Evolutionary conservation across 2,329 filamentous ascomycete genomes (phyloP).

Genomic region (Aspergillus alliaceus): DNA sequence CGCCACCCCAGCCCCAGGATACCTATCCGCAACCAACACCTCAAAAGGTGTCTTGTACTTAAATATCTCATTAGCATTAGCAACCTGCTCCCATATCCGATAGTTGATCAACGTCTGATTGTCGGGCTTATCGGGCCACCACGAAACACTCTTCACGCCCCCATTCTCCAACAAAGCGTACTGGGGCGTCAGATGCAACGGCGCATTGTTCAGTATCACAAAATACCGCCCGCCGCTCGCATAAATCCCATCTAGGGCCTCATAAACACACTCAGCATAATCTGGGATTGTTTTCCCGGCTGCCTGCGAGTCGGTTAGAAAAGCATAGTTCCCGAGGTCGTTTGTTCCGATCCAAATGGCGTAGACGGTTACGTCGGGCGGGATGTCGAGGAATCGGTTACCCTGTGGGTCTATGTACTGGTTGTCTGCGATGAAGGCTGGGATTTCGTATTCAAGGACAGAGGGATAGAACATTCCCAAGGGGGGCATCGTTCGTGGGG

Average conservation of each 20-base stretch:
- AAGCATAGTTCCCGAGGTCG: constrained; percentile 66
- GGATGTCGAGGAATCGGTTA: constrained; percentile 40
- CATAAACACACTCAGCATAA: constrained; percentile 69
- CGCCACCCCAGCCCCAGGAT: constrained; percentile 59
- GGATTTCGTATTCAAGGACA: constrained; percentile 56
- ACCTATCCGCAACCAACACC: constrained; percentile 42
- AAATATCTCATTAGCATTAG: constrained; percentile 53
- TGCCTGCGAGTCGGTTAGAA: constrained; percentile 65
- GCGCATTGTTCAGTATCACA: constrained; percentile 68
- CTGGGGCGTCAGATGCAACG: constrained; percentile 66
- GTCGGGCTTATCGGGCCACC: constrained; percentile 48
- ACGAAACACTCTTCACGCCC: constrained; percentile 46
- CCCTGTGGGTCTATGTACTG: constrained; percentile 17
- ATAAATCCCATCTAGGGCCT: constrained; percentile 64
- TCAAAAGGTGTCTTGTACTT: constrained; percentile 53
- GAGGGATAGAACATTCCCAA: constrained; percentile 43
- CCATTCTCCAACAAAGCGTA: constrained; percentile 57
- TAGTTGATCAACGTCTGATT: constrained; percentile 54
- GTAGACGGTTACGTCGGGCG: constrained; percentile 65
- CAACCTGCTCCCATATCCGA: constrained; percentile 54
- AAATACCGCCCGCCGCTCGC: constrained; percentile 67
- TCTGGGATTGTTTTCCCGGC: constrained; percentile 60
- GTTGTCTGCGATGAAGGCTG: constrained; percentile 36
- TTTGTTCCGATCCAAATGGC: constrained; percentile 81
- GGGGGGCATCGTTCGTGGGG: constrained; percentile 51